Base-by-base conservation (phyloP, 768 basidiomycete genomes). In the Mycena belliarum region DNA sequence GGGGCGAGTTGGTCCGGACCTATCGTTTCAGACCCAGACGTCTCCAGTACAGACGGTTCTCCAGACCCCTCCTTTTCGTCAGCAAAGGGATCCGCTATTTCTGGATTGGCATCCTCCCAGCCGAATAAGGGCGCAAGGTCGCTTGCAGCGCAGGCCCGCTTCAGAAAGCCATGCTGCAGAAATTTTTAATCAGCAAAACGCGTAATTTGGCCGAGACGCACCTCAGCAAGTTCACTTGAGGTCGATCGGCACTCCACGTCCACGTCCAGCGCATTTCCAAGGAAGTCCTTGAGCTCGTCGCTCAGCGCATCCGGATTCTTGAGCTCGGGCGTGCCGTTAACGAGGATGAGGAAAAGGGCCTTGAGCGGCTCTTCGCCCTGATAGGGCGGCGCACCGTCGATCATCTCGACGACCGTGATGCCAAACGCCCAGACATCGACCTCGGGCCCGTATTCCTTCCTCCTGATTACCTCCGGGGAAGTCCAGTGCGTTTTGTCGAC, bases 381-480 rank as follows among this genome's bases (percentile, higher is more conserved):
- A 68, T 89, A 88, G 1, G 88, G 87, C 18, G 87, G 87, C 68
- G 87, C 87, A 60, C 85, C 86, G 66, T 89, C 88, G 64, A 89
- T 83, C 87, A 89, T 89, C 75, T 89, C 86, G 57, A 89, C 86
- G 4, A 86, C 83, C 82, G 88, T 87, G 74, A 89, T 88, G 15
- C 87, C 87, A 20, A 88, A 77, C 23, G 84, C 85, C 87, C 87
- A 89, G 50, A 89, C 84, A 63, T 89, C 87, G n/a, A 88, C 87
- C 70, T 88, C 87, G 14, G 84, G 82, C 43, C 87, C 87, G 65
- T 89, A 89, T 67, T 85, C 85, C 70, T 87, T 85, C 65, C 86
- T 83, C 69, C 84, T 86, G 60, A 89, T 86, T 29, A 89, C 85
- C 66, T 89, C 87, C 23, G 87, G 87, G 2, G 87, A 83, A 84